phyloP scores from a whole-genome alignment of 2,329 filamentous ascomycete genomes.

The Aspergillus melleus region DNA sequence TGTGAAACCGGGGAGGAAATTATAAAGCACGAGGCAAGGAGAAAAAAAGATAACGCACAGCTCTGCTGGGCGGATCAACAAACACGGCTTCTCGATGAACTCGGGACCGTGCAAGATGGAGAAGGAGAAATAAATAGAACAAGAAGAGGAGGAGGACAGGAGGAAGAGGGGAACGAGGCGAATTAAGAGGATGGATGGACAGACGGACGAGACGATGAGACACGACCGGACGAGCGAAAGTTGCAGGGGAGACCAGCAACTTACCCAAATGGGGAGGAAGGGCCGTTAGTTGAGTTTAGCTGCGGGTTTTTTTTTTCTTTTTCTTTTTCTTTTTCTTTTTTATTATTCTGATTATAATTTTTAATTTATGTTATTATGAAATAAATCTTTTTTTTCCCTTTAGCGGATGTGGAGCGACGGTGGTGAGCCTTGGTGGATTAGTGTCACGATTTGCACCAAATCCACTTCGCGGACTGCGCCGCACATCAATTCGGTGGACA shows the following conservation, averaged over 20 bases:
- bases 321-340: constrained; percentile 5
- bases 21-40: constrained; percentile 16
- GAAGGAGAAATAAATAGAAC: constrained; percentile 12
- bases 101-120: constrained; percentile 13
- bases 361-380: constrained; percentile 1
- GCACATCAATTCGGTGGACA: neutral
- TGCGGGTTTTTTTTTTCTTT: constrained; percentile 9
- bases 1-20: constrained; percentile 28
- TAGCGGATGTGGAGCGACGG: constrained; percentile 12
- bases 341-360: constrained; percentile 1
- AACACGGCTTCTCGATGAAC: constrained; percentile 10
- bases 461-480: constrained; percentile 8
- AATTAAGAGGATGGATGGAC: constrained; percentile 14
- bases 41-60: constrained; percentile 24
- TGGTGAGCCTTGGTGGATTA: constrained; percentile 5
- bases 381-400: neutral
- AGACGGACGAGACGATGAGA: constrained; percentile 13
- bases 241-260: constrained; percentile 19
- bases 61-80: constrained; percentile 27
- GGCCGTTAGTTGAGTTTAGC: constrained; percentile 21
- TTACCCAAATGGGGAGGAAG: constrained; percentile 23
- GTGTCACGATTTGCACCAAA: constrained; percentile 14
- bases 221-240: constrained; percentile 15
- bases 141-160: constrained; percentile 8
- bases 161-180: constrained; percentile 11